Percentiles rank a stretch among this genome's conserved stretches.
phyloP scores from a whole-genome alignment of 2,329 filamentous ascomycete genomes.

The Emmonsia crescens region DNA sequence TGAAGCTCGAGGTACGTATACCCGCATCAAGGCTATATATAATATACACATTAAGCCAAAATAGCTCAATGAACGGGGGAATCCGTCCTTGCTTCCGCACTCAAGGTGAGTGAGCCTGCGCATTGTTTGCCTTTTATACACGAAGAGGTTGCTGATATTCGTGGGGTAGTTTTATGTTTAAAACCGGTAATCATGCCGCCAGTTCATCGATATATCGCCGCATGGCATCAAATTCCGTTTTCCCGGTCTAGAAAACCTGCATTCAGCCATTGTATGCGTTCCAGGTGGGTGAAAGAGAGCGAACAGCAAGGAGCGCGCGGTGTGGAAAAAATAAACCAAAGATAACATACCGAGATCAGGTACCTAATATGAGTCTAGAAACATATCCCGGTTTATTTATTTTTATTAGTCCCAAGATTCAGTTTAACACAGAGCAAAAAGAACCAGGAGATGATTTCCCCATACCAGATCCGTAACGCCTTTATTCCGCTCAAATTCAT shows the following conservation, averaged over 20 bases:
- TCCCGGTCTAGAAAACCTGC: slow-evolving; percentile 27
- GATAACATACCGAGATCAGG: slow-evolving; percentile 27
- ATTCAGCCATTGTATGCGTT: not conserved
- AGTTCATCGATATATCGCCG: slow-evolving; percentile 38
- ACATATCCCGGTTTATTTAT: not conserved
- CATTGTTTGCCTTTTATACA: not conserved
- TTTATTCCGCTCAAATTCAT: slow-evolving; percentile 35
- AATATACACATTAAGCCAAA: not conserved
- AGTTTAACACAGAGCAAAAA: not conserved
- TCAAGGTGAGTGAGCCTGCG: not conserved
- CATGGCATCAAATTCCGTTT: slow-evolving; percentile 38
- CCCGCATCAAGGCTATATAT: not conserved
- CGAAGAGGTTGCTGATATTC: not conserved
- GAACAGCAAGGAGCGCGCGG: not conserved
- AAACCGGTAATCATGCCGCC: slow-evolving; percentile 10
- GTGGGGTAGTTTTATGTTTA: not conserved
- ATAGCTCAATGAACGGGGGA: not conserved
- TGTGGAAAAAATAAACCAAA: too few relatives aligned
- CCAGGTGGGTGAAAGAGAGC: not conserved
- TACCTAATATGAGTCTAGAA: slow-evolving; percentile 33
- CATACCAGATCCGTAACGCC: slow-evolving; percentile 33
- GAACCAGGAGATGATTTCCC: not conserved
- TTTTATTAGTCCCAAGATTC: not conserved
- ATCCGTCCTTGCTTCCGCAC: not conserved
- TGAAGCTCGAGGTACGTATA: not conserved